These are phyloP conservation scores for Aspergillus persii DNA, from an alignment of 2,329 filamentous ascomycete species.

Conservation along the genomic window DNA sequence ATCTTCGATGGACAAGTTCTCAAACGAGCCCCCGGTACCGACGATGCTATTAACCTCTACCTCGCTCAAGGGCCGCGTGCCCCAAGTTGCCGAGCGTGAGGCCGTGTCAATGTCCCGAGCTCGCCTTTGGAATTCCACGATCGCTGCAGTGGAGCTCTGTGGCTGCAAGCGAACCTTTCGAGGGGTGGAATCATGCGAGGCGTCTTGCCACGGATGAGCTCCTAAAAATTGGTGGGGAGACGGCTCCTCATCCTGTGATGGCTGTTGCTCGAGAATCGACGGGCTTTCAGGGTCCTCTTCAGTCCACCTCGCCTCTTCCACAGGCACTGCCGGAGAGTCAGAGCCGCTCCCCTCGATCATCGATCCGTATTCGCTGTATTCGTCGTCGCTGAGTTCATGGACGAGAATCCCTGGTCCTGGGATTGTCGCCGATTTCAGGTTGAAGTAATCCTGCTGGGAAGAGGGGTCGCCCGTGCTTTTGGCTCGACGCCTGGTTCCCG, in stretches of 20 bases:
- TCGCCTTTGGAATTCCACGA: slow-evolving; percentile 50
- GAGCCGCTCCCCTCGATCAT: slow-evolving; percentile 26
- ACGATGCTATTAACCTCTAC: slow-evolving; percentile 51
- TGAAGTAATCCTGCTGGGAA: slow-evolving; percentile 35
- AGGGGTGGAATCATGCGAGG: slow-evolving; percentile 28
- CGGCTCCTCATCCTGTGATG: slow-evolving; percentile 26
- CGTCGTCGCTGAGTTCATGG: slow-evolving; percentile 43
- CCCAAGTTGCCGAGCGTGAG: slow-evolving; percentile 56
- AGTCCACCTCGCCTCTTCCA: slow-evolving; percentile 23
- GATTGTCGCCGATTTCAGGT: slow-evolving; percentile 33
- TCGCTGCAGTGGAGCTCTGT: slow-evolving; percentile 55
- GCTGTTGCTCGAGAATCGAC: slow-evolving; percentile 20
- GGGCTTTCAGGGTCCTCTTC: slow-evolving; percentile 23
- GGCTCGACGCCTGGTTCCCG: slow-evolving; percentile 43
- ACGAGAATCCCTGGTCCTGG: slow-evolving; percentile 53
- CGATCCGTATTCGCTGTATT: slow-evolving; percentile 26
- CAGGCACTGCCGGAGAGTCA: slow-evolving; percentile 26
- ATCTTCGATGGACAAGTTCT: slow-evolving; percentile 36
- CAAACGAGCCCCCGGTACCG: slow-evolving; percentile 44
- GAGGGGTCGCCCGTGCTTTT: slow-evolving; percentile 42
- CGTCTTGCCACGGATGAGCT: slow-evolving; percentile 51
- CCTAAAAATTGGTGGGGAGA: slow-evolving; percentile 38
- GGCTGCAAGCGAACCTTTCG: slow-evolving; percentile 44
- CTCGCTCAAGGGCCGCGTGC: slow-evolving; percentile 51
- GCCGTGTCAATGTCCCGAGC: slow-evolving; percentile 53